Evolutionary conservation across 805 yeast genomes (phyloP), one percentile per base, ranked within the genome.

Genomic region (Candida vaughaniae): DNA sequence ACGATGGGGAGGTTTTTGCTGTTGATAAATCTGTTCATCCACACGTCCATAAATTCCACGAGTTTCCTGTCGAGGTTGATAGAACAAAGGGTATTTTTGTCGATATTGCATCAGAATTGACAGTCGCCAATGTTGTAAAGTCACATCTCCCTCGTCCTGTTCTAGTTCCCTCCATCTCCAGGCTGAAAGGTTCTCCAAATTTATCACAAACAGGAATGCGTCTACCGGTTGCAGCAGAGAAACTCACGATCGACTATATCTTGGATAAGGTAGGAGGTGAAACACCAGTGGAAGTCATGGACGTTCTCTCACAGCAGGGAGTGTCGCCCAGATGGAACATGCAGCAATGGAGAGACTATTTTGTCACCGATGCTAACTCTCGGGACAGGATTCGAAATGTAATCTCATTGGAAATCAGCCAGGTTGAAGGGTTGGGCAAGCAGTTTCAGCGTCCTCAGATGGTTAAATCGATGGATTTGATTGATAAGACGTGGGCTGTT

Each of bases 201-300:
- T 7, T 8, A 4, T 12, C 17, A 5, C 11, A 18, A 11, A 57
- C 70, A 3, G 84, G 77, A 0, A 60, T 81, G 69, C 23, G 41
- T n/a, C 56, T 80, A n/a, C 95, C 95, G 0, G 16, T 23, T 4
- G 26, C 45, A 1, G 47, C 52, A 8, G 49, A 52, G 5, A 49
- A 58, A 3, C 63, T 85, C 26, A 71, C 78, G 6, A 79, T 86
- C 5, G 68, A 73, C 29, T 64, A 76, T 41, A 71, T 86, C 0
- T 65, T 82, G 0, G 71, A 72, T 4, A 52, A 68, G 9, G 71
- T 87, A 18, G 96, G 95, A 0, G 73, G 61, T 4, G 83, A 80
- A 25, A 61, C 63, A 3, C 73, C 72, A 1, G 73, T 89, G 1
- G 95, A 86, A 38, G 95, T 89, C 1, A 86, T 89, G 91, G 96